These are phyloP conservation scores for Aspergillus diversus DNA, from an alignment of 495 filamentous ascomycete genomes.

Conservation along the genomic window DNA sequence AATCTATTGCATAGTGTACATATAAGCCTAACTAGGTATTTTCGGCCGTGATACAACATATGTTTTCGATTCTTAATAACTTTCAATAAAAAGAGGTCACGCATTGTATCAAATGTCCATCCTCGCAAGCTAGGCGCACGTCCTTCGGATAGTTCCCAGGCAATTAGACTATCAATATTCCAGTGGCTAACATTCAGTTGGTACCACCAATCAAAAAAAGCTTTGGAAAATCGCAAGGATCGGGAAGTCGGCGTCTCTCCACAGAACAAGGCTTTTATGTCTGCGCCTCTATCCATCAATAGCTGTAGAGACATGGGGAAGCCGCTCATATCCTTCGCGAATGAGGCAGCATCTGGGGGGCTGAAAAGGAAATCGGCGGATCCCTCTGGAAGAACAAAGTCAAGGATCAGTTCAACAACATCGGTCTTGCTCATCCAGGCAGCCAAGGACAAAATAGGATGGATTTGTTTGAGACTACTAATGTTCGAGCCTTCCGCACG, in stretches of 20 bases:
- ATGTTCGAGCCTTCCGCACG: neutral
- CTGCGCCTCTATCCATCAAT: neutral
- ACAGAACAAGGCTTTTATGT: neutral
- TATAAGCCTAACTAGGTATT: no score
- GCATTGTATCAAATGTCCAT: neutral
- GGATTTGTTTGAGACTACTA: neutral
- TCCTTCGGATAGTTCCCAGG: neutral
- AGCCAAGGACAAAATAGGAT: no score
- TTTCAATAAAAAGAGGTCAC: neutral
- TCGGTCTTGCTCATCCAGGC: no score
- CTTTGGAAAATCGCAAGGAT: no score
- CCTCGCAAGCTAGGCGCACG: neutral
- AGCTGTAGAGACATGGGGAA: neutral
- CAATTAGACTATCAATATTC: no score
- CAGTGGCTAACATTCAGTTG: no score
- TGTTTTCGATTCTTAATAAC: neutral
- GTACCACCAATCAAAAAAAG: no score
- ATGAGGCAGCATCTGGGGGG: neutral
- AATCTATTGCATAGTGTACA: neutral
- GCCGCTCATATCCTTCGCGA: no score
- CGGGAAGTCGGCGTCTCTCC: constrained; percentile 5
- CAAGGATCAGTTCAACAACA: neutral
- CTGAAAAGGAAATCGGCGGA: neutral
- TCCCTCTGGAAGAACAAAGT: neutral
- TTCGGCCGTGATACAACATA: neutral